Percentiles rank a stretch among this genome's conserved stretches.
phyloP scores from a whole-genome alignment of 306 rosid genomes.

The Trifolium subterraneum region DNA sequence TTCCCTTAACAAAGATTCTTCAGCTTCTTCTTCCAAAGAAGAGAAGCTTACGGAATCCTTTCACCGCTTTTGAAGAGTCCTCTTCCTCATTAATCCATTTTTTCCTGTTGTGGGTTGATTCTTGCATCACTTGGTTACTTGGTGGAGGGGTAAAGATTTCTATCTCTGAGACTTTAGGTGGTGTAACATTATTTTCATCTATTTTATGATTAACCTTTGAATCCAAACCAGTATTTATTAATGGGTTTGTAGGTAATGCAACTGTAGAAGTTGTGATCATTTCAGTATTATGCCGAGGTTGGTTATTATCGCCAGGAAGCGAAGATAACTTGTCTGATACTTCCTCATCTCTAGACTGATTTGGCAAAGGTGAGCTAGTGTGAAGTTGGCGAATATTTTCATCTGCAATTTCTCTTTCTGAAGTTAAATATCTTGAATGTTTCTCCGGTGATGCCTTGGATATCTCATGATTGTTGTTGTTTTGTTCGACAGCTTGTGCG shows the following conservation, averaged over 20 bases:
- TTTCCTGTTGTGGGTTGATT: conserved; percentile 72
- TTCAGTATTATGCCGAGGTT: conserved; percentile 48
- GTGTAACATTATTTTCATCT: conserved; percentile 42
- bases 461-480: conserved; percentile 8
- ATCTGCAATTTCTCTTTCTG: conserved; percentile 40
- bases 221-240: conserved; percentile 42
- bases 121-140: conserved; percentile 49
- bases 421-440: conserved; percentile 36
- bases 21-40: conserved; percentile 80
- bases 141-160: conserved; percentile 75
- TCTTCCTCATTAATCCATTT: conserved; percentile 92
- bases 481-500: conserved; percentile 44
- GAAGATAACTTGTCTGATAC: conserved; percentile 49
- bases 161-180: conserved; percentile 56
- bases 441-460: conserved; percentile 40
- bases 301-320: conserved; percentile 53
- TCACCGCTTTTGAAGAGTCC: conserved; percentile 72
- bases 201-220: conserved; percentile 48
- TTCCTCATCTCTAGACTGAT: conserved; percentile 40
- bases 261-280: conserved; percentile 43
- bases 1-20: conserved; percentile 36
- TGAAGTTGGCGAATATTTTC: conserved; percentile 39
- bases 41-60: conserved; percentile 90
- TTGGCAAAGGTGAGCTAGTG: conserved; percentile 36
- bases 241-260: conserved; percentile 52